Percentiles rank a stretch among this genome's conserved stretches.
These are phyloP conservation scores for Syzygium oleosum DNA, from an alignment of 345 rosid genomes.

Conservation along the genomic window DNA sequence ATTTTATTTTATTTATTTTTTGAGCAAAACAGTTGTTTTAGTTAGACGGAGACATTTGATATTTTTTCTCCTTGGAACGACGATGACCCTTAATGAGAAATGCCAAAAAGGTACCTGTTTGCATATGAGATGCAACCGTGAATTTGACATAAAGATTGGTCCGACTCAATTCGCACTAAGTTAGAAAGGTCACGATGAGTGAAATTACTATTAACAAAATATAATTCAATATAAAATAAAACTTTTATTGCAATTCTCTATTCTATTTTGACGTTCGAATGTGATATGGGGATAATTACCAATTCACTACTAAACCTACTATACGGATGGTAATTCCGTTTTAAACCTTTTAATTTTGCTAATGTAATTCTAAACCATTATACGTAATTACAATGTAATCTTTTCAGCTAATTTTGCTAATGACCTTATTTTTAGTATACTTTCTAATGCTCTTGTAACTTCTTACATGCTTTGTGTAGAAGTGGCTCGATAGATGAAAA, in stretches of 20 bases:
- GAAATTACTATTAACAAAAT: neutral
- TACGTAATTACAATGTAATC: neutral
- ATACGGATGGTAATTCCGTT: neutral
- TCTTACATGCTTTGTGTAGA: no score
- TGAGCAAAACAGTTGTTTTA: neutral
- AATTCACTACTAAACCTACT: neutral
- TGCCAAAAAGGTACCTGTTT: neutral
- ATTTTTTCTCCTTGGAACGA: neutral
- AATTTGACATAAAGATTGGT: neutral
- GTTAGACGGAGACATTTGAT: neutral
- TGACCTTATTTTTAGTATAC: no score
- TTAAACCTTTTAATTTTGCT: neutral
- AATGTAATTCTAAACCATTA: neutral
- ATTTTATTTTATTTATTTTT: no score
- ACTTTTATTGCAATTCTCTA: neutral
- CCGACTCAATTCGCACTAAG: neutral
- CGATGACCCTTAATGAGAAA: neutral
- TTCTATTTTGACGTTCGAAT: neutral
- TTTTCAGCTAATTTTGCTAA: accelerated
- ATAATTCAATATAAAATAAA: neutral
- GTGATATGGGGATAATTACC: accelerated
- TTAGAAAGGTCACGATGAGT: neutral
- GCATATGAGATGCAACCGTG: neutral
- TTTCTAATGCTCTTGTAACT: no score
- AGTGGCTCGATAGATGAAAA: no score